Percentiles rank a stretch among this genome's conserved stretches.
These are phyloP conservation scores for Metschnikowia cubensis DNA, from an alignment of 805 yeast species.

Conservation along the genomic window DNA sequence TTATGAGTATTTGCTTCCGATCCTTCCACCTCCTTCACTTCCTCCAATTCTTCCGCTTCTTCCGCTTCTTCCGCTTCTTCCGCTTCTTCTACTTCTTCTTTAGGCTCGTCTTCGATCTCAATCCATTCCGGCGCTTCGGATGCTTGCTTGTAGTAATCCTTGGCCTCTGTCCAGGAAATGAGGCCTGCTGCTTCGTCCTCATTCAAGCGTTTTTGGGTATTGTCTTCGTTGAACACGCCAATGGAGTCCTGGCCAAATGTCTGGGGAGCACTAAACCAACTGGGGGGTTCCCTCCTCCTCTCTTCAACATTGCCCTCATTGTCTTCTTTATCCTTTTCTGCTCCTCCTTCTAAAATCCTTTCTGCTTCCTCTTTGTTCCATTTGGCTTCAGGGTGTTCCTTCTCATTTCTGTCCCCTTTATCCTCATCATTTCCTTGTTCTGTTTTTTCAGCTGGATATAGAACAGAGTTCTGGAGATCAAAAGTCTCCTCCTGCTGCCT, in stretches of 20 bases:
- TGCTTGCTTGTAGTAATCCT: conserved; percentile 18
- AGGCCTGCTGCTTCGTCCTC: conserved; percentile 48
- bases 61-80: not conserved
- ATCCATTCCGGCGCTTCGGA: conserved; percentile 3
- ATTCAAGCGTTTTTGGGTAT: conserved; percentile 12
- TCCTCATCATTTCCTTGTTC: conserved; percentile 22
- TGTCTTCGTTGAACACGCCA: conserved; percentile 7
- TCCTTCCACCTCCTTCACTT: not conserved
- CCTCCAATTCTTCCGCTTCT: not conserved
- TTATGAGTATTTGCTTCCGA: not conserved
- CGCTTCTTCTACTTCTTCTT: not conserved
- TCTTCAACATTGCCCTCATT: not conserved
- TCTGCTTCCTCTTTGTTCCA: not conserved
- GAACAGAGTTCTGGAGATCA: not conserved
- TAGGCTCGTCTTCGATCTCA: not conserved
- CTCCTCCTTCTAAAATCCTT: conserved; percentile 23
- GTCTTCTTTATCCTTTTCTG: conserved; percentile 5
- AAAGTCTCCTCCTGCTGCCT: conserved; percentile 1
- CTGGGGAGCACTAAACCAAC: conserved; percentile 23
- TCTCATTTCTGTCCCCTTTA: not conserved
- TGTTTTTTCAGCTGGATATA: conserved; percentile 11
- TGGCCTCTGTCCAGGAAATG: conserved; percentile 49
- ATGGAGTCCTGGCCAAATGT: conserved; percentile 6
- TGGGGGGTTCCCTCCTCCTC: conserved; percentile 17
- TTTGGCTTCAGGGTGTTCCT: not conserved